phyloP scores from a whole-genome alignment of 192 early-diverging fungal genomes.

The Ambispora gerdemannii region DNA sequence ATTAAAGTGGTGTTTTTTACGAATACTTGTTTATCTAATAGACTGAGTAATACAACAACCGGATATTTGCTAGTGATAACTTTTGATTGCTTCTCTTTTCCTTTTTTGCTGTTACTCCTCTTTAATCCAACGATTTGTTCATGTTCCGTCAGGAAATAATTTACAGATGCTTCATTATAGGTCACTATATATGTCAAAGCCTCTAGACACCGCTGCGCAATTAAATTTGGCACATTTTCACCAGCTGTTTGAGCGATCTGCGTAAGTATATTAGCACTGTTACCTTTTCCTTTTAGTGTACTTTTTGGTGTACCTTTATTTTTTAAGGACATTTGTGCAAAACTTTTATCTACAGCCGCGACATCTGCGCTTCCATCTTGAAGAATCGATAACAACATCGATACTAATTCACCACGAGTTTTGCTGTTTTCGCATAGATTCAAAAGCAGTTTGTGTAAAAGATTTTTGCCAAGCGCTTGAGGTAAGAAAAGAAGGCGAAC shows the following conservation, averaged over 20 bases:
- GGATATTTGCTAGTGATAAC: constrained; percentile 51
- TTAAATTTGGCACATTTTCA: constrained; percentile 81
- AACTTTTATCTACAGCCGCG: constrained; percentile 70
- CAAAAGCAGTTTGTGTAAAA: constrained; percentile 66
- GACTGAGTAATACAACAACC: constrained; percentile 76
- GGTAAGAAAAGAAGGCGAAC: constrained; percentile 86
- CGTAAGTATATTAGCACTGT: constrained; percentile 19
- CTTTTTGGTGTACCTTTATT: constrained; percentile 50
- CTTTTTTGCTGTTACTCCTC: constrained; percentile 57
- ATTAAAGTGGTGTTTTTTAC: constrained; percentile 75
- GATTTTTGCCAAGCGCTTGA: constrained; percentile 61
- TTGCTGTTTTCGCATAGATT: constrained; percentile 89
- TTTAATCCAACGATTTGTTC: constrained; percentile 57
- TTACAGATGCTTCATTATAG: constrained; percentile 71
- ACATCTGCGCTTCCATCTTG: constrained; percentile 78
- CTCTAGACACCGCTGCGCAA: constrained; percentile 86
- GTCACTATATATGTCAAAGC: constrained; percentile 75
- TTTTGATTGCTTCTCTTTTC: constrained; percentile 68
- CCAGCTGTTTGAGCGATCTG: constrained; percentile 34
- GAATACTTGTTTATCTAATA: constrained; percentile 83
- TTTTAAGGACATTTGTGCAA: constrained; percentile 69
- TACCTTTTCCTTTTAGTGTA: constrained; percentile 34
- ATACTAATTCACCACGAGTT: constrained; percentile 78
- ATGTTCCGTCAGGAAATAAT: constrained; percentile 75
- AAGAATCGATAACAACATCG: constrained; percentile 81